Conservation (phyloP, 805 yeast genomes). For the Starmerella khaoyaiensis region DNA sequence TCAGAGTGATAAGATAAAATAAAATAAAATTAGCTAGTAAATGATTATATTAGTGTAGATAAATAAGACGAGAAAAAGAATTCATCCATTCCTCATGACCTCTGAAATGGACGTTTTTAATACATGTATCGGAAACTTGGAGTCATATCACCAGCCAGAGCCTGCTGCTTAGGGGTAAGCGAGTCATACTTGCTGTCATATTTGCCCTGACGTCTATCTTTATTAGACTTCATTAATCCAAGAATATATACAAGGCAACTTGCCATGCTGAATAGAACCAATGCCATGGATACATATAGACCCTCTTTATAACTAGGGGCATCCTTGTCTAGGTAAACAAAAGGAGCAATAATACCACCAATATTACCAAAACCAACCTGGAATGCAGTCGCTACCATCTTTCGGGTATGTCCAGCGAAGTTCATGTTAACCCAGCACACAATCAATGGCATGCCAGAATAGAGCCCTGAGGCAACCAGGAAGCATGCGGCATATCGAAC, state of each 20-base stretch:
- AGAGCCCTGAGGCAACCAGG: slow-evolving; percentile 44
- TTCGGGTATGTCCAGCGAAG: slow-evolving; percentile 49
- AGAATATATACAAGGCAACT: slow-evolving; percentile 28
- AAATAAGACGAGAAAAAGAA: neutral
- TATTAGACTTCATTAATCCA: slow-evolving; percentile 25
- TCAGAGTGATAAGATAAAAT: slow-evolving; percentile 21
- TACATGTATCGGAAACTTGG: slow-evolving; percentile 27
- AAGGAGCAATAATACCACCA: slow-evolving; percentile 57
- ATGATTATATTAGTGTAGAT: neutral
- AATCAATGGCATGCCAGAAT: slow-evolving; percentile 54
- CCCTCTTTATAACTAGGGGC: slow-evolving; percentile 51
- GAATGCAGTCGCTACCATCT: slow-evolving; percentile 45
- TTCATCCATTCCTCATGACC: neutral
- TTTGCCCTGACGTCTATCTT: slow-evolving; percentile 20
- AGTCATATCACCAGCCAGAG: slow-evolving; percentile 25
- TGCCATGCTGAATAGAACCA: slow-evolving; percentile 34
- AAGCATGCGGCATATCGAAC: slow-evolving; percentile 55
- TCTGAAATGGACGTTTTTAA: too few relatives aligned
- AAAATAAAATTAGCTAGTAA: neutral
- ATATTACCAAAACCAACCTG: slow-evolving; percentile 62
- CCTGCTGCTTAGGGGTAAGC: slow-evolving; percentile 18
- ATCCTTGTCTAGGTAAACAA: slow-evolving; percentile 40
- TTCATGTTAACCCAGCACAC: slow-evolving; percentile 57
- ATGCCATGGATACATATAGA: slow-evolving; percentile 38
- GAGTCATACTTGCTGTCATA: slow-evolving; percentile 21